phyloP scores from a whole-genome alignment of 441 rosid species.

The Mallotus repandus region DNA sequence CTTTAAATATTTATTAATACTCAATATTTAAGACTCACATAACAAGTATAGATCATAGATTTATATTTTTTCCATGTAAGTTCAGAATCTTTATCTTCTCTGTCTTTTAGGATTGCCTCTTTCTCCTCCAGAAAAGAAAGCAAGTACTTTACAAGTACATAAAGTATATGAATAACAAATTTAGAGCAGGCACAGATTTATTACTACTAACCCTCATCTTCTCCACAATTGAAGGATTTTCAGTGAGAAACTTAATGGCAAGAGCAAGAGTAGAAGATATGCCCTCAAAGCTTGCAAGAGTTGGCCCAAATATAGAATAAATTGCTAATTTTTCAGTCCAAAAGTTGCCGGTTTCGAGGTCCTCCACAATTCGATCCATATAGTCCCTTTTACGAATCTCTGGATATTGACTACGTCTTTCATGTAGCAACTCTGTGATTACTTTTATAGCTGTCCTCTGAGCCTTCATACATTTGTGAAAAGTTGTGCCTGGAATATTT shows the following conservation, averaged over 20 bases:
- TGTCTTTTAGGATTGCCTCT: conserved; percentile 22
- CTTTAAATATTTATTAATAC: no score
- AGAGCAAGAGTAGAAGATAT: conserved; percentile 20
- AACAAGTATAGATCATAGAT: conserved; percentile 32
- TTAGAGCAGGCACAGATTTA: no score
- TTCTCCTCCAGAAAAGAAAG: conserved; percentile 26
- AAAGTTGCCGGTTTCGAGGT: conserved; percentile 17
- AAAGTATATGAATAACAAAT: background rate
- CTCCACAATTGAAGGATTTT: conserved; percentile 15
- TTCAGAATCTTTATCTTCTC: conserved; percentile 11
- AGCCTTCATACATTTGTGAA: conserved; percentile 20
- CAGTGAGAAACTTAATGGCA: conserved; percentile 11
- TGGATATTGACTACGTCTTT: conserved; percentile 3
- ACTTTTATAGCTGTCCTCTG: conserved; percentile 15
- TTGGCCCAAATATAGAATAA: conserved; percentile 17
- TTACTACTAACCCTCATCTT: conserved; percentile 8
- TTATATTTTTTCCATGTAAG: conserved; percentile 37
- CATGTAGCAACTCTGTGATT: background rate
- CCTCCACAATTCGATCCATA: conserved; percentile 21
- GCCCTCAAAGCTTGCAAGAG: conserved; percentile 24
- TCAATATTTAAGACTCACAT: conserved; percentile 18
- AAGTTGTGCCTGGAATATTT: conserved; percentile 19
- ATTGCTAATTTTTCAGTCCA: conserved; percentile 11
- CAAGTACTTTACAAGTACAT: background rate
- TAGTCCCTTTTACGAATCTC: conserved; percentile 13